Percentiles rank a stretch among this genome's conserved stretches.
phyloP scores from a whole-genome alignment of 768 basidiomycete species.

The Tulasnella sp. region DNA sequence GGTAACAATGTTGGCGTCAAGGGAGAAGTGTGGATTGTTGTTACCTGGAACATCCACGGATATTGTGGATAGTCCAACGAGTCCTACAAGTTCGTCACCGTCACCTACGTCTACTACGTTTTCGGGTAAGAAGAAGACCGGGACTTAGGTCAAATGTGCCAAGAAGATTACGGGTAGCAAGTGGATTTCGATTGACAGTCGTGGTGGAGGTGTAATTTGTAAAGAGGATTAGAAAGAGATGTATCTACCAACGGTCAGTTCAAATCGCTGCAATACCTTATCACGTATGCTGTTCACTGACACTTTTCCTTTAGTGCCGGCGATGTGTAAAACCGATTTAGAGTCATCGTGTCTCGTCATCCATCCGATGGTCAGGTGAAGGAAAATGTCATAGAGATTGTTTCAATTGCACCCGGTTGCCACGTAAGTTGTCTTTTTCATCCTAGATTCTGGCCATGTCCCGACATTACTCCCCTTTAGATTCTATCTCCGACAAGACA shows the following conservation, averaged over 20 bases:
- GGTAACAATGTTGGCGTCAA: constrained; percentile 24
- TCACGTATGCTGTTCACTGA: too few relatives aligned
- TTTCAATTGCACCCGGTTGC: too few relatives aligned
- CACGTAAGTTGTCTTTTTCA: too few relatives aligned
- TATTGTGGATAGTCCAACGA: not conserved
- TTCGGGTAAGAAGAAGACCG: constrained; percentile 14
- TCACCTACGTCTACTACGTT: constrained; percentile 15
- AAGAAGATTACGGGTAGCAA: constrained; percentile 61
- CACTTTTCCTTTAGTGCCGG: too few relatives aligned
- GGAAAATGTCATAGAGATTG: too few relatives aligned
- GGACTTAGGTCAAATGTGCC: constrained; percentile 52
- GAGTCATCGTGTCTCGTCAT: too few relatives aligned
- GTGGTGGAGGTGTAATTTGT: constrained; percentile 47
- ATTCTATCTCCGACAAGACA: constrained; percentile 76
- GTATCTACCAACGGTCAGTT: constrained; percentile 77
- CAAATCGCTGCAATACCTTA: too few relatives aligned
- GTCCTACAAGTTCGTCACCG: constrained; percentile 6
- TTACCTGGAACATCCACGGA: too few relatives aligned
- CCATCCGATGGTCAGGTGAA: too few relatives aligned
- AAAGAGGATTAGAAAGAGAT: constrained; percentile 91
- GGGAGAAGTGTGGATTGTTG: too few relatives aligned
- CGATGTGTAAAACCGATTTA: too few relatives aligned
- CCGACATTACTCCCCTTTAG: constrained; percentile 28
- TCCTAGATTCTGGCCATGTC: too few relatives aligned
- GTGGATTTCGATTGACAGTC: constrained; percentile 41